Conservation (phyloP, 129 eudicot species). For the Heracleum sosnowskyi region DNA sequence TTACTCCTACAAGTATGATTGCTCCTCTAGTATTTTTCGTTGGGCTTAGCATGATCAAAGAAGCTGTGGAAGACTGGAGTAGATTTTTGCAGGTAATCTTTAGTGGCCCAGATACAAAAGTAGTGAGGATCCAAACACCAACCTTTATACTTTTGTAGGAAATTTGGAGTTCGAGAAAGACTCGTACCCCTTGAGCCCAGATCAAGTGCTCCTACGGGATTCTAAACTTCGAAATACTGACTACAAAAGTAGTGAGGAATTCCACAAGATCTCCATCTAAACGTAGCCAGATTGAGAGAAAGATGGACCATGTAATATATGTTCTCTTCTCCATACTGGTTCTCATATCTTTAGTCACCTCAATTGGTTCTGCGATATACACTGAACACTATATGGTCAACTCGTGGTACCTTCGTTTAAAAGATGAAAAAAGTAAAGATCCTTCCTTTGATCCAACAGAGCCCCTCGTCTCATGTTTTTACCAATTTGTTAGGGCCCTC, state of each 20-base stretch:
- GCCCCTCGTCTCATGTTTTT: constrained; percentile 27
- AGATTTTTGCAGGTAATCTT: constrained; percentile 33
- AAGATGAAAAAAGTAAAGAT: constrained; percentile 11
- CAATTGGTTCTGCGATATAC: constrained; percentile 32
- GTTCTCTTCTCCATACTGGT: constrained; percentile 41
- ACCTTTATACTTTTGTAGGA: constrained; percentile 45
- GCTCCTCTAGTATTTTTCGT: constrained; percentile 47
- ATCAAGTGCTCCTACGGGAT: constrained; percentile 45
- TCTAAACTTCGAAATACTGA: constrained; percentile 50
- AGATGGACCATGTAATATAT: constrained; percentile 44
- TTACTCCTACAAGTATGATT: constrained; percentile 35
- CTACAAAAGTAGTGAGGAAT: constrained; percentile 47
- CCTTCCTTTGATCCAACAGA: constrained; percentile 34
- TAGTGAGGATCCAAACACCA: constrained; percentile 52
- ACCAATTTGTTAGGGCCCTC: constrained; percentile 47
- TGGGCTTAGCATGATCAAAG: constrained; percentile 44
- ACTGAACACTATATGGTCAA: constrained; percentile 27
- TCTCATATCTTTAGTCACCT: constrained; percentile 33
- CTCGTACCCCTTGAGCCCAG: constrained; percentile 23
- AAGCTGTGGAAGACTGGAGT: constrained; percentile 46
- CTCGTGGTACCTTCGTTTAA: constrained; percentile 42
- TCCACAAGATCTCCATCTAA: constrained; percentile 47
- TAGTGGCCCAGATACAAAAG: background rate
- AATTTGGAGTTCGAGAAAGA: constrained; percentile 38
- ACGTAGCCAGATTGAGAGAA: constrained; percentile 40